phyloP scores from a whole-genome alignment of 129 eudicot species.

The Silybum marianum region DNA sequence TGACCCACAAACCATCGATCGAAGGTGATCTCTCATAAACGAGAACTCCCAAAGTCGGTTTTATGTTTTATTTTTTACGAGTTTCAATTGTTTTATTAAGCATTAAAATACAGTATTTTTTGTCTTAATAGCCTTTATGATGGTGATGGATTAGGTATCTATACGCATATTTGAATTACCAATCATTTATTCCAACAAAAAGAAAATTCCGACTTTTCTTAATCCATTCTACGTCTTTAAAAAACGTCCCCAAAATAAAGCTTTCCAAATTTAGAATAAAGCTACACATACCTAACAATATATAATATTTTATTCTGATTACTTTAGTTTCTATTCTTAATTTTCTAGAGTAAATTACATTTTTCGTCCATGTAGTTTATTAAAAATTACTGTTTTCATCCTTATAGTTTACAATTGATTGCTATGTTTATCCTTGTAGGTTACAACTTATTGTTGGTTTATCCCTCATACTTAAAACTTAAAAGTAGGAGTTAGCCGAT shows the following conservation, averaged over 20 bases:
- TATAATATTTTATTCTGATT: background rate
- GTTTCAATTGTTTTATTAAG: background rate
- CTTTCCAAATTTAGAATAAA: conserved; percentile 1
- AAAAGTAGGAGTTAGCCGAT: background rate
- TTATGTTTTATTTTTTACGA: background rate
- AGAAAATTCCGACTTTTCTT: background rate
- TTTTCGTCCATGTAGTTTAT: background rate
- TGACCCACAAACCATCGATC: background rate
- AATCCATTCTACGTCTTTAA: background rate
- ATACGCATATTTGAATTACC: background rate
- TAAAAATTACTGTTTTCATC: background rate
- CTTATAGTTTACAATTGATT: background rate
- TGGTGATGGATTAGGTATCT: background rate
- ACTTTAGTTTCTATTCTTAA: background rate
- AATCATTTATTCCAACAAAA: background rate
- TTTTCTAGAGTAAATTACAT: background rate
- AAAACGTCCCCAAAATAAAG: background rate
- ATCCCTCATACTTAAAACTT: background rate
- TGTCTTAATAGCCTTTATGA: background rate
- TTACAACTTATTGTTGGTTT: background rate
- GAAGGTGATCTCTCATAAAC: background rate
- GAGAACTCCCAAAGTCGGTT: background rate
- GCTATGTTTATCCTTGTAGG: no score
- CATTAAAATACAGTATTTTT: background rate
- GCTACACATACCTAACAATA: background rate